These are phyloP conservation scores for Ophiocordyceps camponoti-saundersi DNA, from an alignment of 2,329 filamentous ascomycete genomes.

Conservation along the genomic window DNA sequence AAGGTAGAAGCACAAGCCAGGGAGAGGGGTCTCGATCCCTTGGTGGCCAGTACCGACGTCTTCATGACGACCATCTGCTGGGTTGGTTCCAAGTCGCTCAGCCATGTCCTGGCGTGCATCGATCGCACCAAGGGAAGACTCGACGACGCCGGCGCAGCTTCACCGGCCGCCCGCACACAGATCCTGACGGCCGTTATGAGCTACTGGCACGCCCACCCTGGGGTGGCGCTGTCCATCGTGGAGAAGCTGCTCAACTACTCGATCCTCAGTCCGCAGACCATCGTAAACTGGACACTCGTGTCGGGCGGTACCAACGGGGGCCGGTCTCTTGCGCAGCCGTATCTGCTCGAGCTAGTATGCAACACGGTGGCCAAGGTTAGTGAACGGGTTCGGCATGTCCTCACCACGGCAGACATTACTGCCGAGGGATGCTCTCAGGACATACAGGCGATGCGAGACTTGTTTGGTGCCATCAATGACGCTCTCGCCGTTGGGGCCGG, in stretches of 20 bases:
- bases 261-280: constrained; percentile 70
- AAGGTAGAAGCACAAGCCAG: constrained; percentile 66
- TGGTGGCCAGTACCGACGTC: constrained; percentile 78
- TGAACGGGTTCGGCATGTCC: constrained; percentile 66
- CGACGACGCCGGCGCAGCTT: constrained; percentile 58
- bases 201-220: constrained; percentile 88
- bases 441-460: constrained; percentile 53
- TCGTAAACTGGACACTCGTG: constrained; percentile 76
- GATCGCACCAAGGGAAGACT: constrained; percentile 87
- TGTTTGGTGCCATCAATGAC: constrained; percentile 72
- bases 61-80: constrained; percentile 89
- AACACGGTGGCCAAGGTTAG: constrained; percentile 85
- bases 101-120: constrained; percentile 88
- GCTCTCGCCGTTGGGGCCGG: constrained; percentile 54
- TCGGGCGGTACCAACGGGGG: constrained; percentile 39
- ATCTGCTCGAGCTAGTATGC: constrained; percentile 79
- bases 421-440: constrained; percentile 55
- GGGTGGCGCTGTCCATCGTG: constrained; percentile 78
- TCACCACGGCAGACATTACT: constrained; percentile 41
- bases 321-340: constrained; percentile 50
- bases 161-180: constrained; percentile 62
- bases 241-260: constrained; percentile 97
- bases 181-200: constrained; percentile 81
- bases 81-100: constrained; percentile 88
- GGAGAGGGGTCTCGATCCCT: constrained; percentile 55